Evolutionary conservation across 495 filamentous ascomycete species (phyloP), one percentile per base, ranked within the genome.

Genomic region (Annulohypoxylon moriforme): DNA sequence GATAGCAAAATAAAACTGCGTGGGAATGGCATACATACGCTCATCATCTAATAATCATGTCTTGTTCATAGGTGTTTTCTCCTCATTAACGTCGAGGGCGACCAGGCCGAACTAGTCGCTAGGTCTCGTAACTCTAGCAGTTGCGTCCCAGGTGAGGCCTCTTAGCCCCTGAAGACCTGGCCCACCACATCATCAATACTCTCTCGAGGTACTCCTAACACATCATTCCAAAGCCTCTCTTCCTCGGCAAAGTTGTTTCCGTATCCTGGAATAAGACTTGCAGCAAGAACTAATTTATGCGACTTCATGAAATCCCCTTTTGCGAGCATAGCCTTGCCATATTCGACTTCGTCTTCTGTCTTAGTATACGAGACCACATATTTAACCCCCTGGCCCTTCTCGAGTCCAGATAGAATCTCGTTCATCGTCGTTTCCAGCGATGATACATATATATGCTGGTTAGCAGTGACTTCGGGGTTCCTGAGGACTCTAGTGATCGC

Each of bases 281-380:
- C 27, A 20, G 50, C 50, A 4, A 55, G 50, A 10, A 55, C 1
- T 29, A 55, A 34, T 29, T 55, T 55, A 16, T 55, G 49, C 5
- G 50, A 18, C 29, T 55, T 55, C 50, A 55, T 55, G 11, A 55
- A 55, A 8, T 55, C 50, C 27, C 50, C 50, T 14, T 55, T 55
- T 20, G 50, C 50, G 3, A 55, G 27, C 50, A 55, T 55, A 20
- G 29, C 27, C 34, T 55, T 55, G 1, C 50, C 50, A 20, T 34
- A 16, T 34, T 27, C 50, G 14, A 55, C 27, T n/a, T 55, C 29
- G 0, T 55, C 27, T 29, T 34, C 16, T 6, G 8, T 1, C 27
- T 33, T 55, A 3, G 50, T 34, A 20, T 20, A 8, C 27, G 50
- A 33, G 27, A 33, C n/a, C 3, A 4, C 18, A 24, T 55, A 55